Evolutionary conservation across 495 filamentous ascomycete species (phyloP).

Genomic region (Parathielavia appendiculata): DNA sequence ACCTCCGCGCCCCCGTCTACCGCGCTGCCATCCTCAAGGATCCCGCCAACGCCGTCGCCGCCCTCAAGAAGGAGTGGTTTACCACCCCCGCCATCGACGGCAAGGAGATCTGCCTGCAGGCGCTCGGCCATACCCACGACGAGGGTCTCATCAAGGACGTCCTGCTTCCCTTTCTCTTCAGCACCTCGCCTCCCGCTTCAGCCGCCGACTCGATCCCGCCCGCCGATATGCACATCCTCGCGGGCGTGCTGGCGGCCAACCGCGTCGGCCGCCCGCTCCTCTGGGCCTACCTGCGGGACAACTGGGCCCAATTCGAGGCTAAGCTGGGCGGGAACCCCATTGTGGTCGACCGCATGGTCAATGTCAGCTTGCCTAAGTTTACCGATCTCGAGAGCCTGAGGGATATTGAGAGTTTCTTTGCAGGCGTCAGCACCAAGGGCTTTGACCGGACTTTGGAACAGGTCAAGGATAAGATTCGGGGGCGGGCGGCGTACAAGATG

Average conservation of each 20-base stretch:
- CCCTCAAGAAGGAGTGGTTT: slow-evolving; percentile 76
- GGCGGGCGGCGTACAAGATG: slow-evolving; percentile 69
- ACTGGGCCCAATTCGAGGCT: slow-evolving; percentile 65
- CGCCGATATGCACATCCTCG: slow-evolving; percentile 82
- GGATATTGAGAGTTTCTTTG: slow-evolving; percentile 82
- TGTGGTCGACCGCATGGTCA: slow-evolving; percentile 80
- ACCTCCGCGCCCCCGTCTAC: slow-evolving; percentile 74
- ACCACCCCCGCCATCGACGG: slow-evolving; percentile 79
- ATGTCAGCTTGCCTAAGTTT: slow-evolving; percentile 71
- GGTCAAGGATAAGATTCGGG: slow-evolving; percentile 72
- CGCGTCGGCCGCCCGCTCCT: slow-evolving; percentile 59
- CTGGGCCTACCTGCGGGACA: slow-evolving; percentile 77
- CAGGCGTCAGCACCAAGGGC: slow-evolving; percentile 69
- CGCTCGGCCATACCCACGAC: slow-evolving; percentile 70
- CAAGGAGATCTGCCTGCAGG: slow-evolving; percentile 74
- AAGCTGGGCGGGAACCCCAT: slow-evolving; percentile 73
- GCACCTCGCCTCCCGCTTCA: slow-evolving; percentile 55
- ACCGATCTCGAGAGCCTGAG: slow-evolving; percentile 59
- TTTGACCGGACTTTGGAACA: slow-evolving; percentile 76
- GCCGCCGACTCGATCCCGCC: slow-evolving; percentile 40
- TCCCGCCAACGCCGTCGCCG: slow-evolving; percentile 55
- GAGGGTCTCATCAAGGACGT: slow-evolving; percentile 62
- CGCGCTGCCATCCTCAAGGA: slow-evolving; percentile 68
- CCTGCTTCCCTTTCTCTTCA: slow-evolving; percentile 75
- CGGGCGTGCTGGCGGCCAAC: slow-evolving; percentile 66